Percentiles rank a stretch among this genome's conserved stretches.
phyloP scores from a whole-genome alignment of 345 rosid species.

The Mercurialis annua region DNA sequence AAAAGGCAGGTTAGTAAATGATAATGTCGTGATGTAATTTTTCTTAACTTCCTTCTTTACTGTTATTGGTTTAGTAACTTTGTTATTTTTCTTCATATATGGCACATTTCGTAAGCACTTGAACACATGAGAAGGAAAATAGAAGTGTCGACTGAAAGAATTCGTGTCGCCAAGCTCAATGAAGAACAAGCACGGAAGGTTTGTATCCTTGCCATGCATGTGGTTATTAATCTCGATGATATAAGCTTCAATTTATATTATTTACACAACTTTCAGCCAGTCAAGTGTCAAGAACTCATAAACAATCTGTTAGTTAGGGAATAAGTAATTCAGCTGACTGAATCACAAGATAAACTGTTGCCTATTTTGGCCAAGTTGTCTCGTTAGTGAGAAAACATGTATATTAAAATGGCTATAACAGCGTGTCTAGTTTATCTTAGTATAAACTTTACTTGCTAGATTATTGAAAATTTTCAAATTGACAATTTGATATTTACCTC shows the following conservation, averaged over 20 bases:
- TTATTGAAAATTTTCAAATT: neutral
- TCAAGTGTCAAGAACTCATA: neutral
- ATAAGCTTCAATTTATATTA: neutral
- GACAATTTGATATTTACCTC: neutral
- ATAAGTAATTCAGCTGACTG: neutral
- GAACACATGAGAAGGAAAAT: slow-evolving; percentile 90
- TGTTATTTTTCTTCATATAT: slow-evolving; percentile 19
- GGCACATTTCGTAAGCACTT: slow-evolving; percentile 45
- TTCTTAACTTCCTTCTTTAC: slow-evolving; percentile 6
- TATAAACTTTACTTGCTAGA: neutral
- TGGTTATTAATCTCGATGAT: neutral
- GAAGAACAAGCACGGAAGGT: slow-evolving; percentile 87
- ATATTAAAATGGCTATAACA: neutral
- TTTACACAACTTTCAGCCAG: neutral
- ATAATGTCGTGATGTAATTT: slow-evolving; percentile 6
- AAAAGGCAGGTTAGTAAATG: slow-evolving; percentile 70
- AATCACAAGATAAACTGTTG: neutral
- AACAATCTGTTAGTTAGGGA: neutral
- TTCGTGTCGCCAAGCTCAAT: slow-evolving; percentile 61
- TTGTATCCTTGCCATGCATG: slow-evolving; percentile 12
- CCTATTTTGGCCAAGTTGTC: neutral
- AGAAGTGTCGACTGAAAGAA: slow-evolving; percentile 67
- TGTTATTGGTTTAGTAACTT: slow-evolving; percentile 22
- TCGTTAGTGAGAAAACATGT: no score
- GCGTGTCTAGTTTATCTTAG: neutral